Base-by-base conservation (phyloP, 31 red algal species). In the Asparagopsis taxiformis region DNA sequence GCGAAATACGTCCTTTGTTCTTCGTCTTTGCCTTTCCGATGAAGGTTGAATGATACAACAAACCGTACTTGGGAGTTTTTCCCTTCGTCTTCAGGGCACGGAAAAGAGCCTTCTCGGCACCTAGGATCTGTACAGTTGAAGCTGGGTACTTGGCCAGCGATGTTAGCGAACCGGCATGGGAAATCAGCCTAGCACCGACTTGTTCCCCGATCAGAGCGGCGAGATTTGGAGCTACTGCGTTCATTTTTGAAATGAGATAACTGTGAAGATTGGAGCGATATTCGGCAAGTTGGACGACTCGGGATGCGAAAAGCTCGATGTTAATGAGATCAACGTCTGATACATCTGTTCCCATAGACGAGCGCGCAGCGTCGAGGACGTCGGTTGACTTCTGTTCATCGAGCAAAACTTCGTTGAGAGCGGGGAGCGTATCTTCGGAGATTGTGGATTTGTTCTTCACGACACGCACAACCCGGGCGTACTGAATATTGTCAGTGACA, bases 81-180 rank as follows among this genome's bases (percentile, higher is more conserved):
- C 90, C 91, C 31, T 94, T 90, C 5, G 91, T 93, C 51, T 98
- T 98, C 20, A 98, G 66, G 34, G 95, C 95, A 6, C 95, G 85
- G 48, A 98, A 98, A 1, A 98, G 87, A 7, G 95, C 95, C 87
- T 98, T 98, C 56, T 98, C 95, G 0, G 95, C 95, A 20, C 95
- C 95, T 13, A 98, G 80, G 38, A 98, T 98, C 74, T 98, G 95
- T 9, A 98, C 95, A 9, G 95, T 98, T 22, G 86, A 91, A 10
- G 95, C 95, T 9, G 95, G 95, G 66, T 98, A 98, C 59, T 98
- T 98, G 20, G 95, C 95, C 6, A 98, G 77, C 55, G 92, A 87
- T 15, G 88, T 93, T 24, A 98, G 70, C 37, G 91, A 94, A 41
- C 95, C 95, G 0, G 95, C 95, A 51, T 98, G 95, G 10, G 95